Percentiles rank a stretch among this genome's conserved stretches.
Conservation (phyloP, 1,139 yeast species). For the Debaryomyces nepalensis region DNA sequence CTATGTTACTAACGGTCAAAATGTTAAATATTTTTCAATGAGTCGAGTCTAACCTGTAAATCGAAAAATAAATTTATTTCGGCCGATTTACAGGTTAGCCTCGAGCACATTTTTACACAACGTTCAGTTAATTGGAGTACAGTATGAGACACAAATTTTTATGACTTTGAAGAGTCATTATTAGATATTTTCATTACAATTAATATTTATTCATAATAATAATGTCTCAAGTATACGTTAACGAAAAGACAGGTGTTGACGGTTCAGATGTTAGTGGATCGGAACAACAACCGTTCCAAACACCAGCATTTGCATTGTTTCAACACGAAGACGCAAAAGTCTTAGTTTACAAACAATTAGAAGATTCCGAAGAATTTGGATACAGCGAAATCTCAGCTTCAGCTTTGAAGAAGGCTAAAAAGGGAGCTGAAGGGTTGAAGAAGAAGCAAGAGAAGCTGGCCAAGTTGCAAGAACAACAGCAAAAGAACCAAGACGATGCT, state of each 20-base stretch:
- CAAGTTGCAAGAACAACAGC: conserved; percentile 63
- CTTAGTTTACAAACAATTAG: conserved; percentile 66
- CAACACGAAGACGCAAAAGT: conserved; percentile 62
- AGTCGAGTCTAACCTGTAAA: conserved; percentile 5
- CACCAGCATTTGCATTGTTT: conserved; percentile 83
- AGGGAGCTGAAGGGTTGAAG: conserved; percentile 90
- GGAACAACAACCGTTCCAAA: conserved; percentile 70
- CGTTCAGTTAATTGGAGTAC: background rate
- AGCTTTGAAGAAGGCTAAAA: conserved; percentile 94
- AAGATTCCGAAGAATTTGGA: conserved; percentile 56
- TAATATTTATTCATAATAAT: background rate
- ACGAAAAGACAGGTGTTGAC: conserved; percentile 75
- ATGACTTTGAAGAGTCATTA: background rate
- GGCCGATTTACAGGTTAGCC: conserved; percentile 4
- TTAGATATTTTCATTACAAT: background rate
- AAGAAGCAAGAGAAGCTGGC: conserved; percentile 87
- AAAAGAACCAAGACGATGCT: conserved; percentile 65
- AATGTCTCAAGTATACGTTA: conserved; percentile 58
- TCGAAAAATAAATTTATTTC: background rate
- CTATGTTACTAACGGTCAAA: background rate
- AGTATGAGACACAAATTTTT: background rate
- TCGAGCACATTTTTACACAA: background rate
- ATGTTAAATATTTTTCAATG: conserved; percentile 3
- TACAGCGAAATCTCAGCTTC: conserved; percentile 87
- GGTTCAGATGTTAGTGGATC: conserved; percentile 60